phyloP scores from a whole-genome alignment of 1,139 yeast species.

The Scheffersomyces illinoinensis region DNA sequence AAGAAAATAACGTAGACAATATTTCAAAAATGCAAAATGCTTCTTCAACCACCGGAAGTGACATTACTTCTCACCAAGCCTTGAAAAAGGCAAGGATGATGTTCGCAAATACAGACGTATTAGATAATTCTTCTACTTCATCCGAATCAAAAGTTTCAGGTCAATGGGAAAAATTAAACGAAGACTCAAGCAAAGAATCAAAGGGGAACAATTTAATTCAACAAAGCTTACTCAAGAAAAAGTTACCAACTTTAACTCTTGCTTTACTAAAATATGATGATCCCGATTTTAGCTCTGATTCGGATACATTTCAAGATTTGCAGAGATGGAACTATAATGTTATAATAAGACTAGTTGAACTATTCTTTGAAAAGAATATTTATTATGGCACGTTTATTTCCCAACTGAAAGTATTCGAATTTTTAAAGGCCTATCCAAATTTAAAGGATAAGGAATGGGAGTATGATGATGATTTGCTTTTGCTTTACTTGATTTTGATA shows the following conservation, averaged over 20 bases:
- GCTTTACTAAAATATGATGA: constrained; percentile 22
- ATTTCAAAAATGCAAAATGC: background rate
- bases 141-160: constrained; percentile 11
- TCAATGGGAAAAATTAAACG: constrained; percentile 10
- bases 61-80: background rate
- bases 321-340: constrained; percentile 24
- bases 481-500: constrained; percentile 46
- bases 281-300: constrained; percentile 22
- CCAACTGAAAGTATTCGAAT: constrained; percentile 24
- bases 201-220: constrained; percentile 18
- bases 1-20: background rate
- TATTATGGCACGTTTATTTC: constrained; percentile 37
- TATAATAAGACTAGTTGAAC: constrained; percentile 29
- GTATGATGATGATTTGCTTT: constrained; percentile 49
- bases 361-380: constrained; percentile 31
- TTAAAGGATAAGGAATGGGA: constrained; percentile 46
- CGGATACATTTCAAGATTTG: constrained; percentile 20
- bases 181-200: constrained; percentile 1
- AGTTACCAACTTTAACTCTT: constrained; percentile 22
- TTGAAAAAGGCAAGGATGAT: background rate
- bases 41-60: background rate
- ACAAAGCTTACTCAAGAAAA: constrained; percentile 31
- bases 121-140: constrained; percentile 10
- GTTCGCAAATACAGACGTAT: background rate
- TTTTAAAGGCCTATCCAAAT: constrained; percentile 28